Percentiles rank a stretch among this genome's conserved stretches.
phyloP scores from a whole-genome alignment of 2,329 filamentous ascomycete genomes.

The Periglandula ipomoeae region DNA sequence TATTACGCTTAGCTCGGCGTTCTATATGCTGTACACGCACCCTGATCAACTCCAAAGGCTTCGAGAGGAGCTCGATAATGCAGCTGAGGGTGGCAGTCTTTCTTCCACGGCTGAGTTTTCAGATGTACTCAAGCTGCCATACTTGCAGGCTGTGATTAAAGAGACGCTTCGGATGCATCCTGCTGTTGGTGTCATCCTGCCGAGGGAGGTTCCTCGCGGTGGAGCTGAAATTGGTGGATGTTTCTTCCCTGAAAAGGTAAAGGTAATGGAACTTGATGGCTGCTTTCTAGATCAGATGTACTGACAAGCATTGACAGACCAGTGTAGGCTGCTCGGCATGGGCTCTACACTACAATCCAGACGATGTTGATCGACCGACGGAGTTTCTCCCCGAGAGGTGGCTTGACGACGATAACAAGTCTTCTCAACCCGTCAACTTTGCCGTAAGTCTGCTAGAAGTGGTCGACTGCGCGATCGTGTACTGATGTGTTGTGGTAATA shows the following conservation, averaged over 20 bases:
- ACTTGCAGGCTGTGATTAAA: constrained; percentile 37
- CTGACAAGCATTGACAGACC: not conserved
- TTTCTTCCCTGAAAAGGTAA: constrained; percentile 20
- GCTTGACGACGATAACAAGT: constrained; percentile 28
- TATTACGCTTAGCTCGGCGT: not conserved
- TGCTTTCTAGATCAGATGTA: not conserved
- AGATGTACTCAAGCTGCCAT: constrained; percentile 30
- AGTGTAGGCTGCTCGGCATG: not conserved
- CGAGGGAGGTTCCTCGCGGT: not conserved
- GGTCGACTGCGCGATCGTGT: not conserved
- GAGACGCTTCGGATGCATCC: constrained; percentile 35
- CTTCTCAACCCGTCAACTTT: constrained; percentile 9
- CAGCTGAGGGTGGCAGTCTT: constrained; percentile 13
- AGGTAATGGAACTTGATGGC: constrained; percentile 14
- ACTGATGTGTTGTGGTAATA: not conserved
- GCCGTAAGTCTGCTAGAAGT: constrained; percentile 6
- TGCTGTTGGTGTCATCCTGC: constrained; percentile 5
- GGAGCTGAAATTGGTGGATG: not conserved
- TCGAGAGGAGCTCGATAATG: constrained; percentile 34
- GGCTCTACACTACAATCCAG: constrained; percentile 16
- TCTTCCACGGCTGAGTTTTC: constrained; percentile 22
- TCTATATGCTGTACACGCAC: constrained; percentile 30
- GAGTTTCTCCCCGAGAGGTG: constrained; percentile 41
- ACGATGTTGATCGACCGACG: constrained; percentile 9
- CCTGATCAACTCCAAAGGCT: constrained; percentile 34